Evolutionary conservation across 176 grass and related monocot genomes (phyloP).

Genomic region (Bonia amplexicaulis): DNA sequence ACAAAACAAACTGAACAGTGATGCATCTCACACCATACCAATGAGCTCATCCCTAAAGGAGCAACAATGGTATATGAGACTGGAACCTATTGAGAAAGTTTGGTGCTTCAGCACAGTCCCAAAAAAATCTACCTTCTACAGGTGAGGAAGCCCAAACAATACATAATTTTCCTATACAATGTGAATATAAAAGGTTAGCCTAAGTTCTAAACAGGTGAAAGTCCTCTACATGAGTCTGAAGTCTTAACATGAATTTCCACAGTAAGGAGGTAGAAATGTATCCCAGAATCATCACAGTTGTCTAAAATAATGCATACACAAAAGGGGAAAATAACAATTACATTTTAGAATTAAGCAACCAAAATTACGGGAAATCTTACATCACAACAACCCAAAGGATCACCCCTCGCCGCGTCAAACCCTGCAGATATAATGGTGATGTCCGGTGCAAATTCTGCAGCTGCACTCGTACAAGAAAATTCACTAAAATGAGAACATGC

Average conservation of each 20-base stretch:
- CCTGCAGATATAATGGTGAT: slow-evolving; percentile 95
- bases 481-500: slow-evolving; percentile 12
- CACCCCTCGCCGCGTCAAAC: slow-evolving; percentile 95
- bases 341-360: slow-evolving; percentile 20
- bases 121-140: slow-evolving; percentile 17
- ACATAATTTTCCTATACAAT: background rate
- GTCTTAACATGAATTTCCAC: background rate
- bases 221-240: background rate
- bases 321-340: background rate
- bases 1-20: slow-evolving; percentile 5
- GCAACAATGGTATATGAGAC: background rate
- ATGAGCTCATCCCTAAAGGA: slow-evolving; percentile 1
- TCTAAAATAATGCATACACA: background rate
- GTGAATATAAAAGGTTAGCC: background rate
- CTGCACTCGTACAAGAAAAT: slow-evolving; percentile 50
- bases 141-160: background rate
- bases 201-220: slow-evolving; percentile 13
- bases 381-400: slow-evolving; percentile 92
- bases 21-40: slow-evolving; percentile 3
- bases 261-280: background rate
- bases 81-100: background rate
- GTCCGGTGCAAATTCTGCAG: slow-evolving; percentile 76
- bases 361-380: slow-evolving; percentile 46
- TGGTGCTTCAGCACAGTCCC: background rate
- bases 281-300: background rate